Base-by-base conservation (phyloP, 176 grass and related monocot species). In the Rhynchospora breviuscula region DNA sequence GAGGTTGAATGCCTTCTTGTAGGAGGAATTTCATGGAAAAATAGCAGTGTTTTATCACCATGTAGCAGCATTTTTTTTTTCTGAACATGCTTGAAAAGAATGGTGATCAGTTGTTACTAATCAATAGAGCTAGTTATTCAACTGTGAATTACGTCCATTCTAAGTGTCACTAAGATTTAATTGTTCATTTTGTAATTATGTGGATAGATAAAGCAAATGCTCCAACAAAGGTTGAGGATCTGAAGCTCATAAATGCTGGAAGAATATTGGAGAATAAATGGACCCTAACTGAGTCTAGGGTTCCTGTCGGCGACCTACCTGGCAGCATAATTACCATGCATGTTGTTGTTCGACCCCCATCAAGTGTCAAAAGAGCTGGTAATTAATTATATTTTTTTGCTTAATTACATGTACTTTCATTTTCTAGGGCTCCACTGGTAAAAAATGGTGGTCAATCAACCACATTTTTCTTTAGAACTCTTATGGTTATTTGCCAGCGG, bases 231-330 rank as follows among this genome's bases (percentile, higher is more conserved):
- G 69, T 94, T 62, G 88, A 83, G 86, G 94, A 97, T 82, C 63
- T 97, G 82, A 97, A 93, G 79, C 88, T 97, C 81, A 94, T 97
- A 73, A 94, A 92, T 89, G 88, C 88, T 72, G 94, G 94, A 83
- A 94, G 86, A 86, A 86, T 97, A 89, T 87, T 94, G 15, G 89
- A 97, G 89, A 97, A 97, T 48, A 89, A 85, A 84, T 86, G 69
- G 85, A 94, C 94, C 25, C 80, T 97, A 65, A 84, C 78, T 14
- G 94, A 94, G 72, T 97, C 94, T 53, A 89, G 82, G 82, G 85
- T 92, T 84, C 91, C 89, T 53, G 94, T 91, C 53, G 89, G 89
- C 66, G 94, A 97, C 79, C 70, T 88, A 67, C 86, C 94, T 54
- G 91, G 86, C 49, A 87, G 87, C 89, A 87, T 81, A 15, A 93